Evolutionary conservation across 305 asterid genomes (phyloP).

Genomic region (Solanum hybrid): DNA sequence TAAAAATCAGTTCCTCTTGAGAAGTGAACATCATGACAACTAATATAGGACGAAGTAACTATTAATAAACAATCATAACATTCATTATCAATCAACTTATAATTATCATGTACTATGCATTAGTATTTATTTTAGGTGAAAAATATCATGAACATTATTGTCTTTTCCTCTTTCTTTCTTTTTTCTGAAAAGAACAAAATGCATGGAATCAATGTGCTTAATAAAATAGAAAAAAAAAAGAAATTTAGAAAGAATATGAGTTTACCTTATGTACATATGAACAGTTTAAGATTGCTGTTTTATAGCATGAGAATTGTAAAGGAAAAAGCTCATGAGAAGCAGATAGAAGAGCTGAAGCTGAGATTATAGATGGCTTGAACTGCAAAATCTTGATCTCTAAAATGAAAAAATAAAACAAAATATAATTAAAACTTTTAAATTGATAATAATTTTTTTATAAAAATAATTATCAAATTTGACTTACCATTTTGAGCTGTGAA

Average conservation of each 20-base stretch:
- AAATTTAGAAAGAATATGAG: not conserved
- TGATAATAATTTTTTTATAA: not conserved
- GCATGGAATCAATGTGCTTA: not conserved
- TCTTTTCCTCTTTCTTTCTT: too few relatives aligned
- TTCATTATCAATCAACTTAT: not conserved
- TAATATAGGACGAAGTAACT: not conserved
- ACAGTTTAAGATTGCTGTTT: constrained; percentile 26
- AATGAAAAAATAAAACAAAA: not conserved
- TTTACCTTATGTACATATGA: constrained; percentile 39
- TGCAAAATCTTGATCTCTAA: constrained; percentile 40
- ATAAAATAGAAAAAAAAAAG: not conserved
- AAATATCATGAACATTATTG: not conserved
- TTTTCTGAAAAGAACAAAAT: not conserved
- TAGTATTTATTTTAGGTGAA: not conserved
- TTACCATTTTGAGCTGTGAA: constrained; percentile 51
- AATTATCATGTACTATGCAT: too few relatives aligned
- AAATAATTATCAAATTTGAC: not conserved
- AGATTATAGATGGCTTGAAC: constrained; percentile 50
- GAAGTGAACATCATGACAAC: not conserved
- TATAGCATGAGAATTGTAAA: constrained; percentile 28
- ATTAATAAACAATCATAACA: not conserved
- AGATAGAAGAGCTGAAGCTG: constrained; percentile 53
- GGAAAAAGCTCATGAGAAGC: constrained; percentile 44
- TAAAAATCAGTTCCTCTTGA: too few relatives aligned
- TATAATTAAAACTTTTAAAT: not conserved